Conservation (phyloP, 345 rosid genomes). For the Gynandropsis gynandra region DNA sequence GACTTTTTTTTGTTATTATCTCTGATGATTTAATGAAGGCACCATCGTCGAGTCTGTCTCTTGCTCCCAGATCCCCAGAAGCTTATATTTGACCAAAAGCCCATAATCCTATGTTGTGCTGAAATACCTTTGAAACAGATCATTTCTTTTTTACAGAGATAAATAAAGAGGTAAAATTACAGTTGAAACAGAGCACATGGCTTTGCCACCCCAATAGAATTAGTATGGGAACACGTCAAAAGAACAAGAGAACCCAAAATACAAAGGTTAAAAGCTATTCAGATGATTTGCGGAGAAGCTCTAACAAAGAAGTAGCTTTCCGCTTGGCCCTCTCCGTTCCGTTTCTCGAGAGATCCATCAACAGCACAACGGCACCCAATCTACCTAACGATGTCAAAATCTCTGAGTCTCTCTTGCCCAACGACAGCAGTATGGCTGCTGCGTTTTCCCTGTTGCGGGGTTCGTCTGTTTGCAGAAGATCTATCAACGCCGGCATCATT, state of each 20-base stretch:
- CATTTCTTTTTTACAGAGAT: neutral
- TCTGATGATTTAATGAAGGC: too few species aligned
- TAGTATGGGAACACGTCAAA: conserved; percentile 1
- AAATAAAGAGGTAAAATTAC: too few species aligned
- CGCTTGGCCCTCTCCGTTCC: conserved; percentile 93
- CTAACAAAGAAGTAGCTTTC: conserved; percentile 72
- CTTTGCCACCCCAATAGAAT: neutral
- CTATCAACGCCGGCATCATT: conserved; percentile 55
- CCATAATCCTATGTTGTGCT: too few species aligned
- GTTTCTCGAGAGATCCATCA: conserved; percentile 63
- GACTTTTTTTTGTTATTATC: too few species aligned
- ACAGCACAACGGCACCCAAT: conserved; percentile 76
- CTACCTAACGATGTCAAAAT: conserved; percentile 54
- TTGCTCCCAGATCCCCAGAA: too few species aligned
- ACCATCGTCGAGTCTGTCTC: too few species aligned
- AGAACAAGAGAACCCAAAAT: neutral
- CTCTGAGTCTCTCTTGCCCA: conserved; percentile 81
- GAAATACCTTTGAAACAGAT: too few species aligned
- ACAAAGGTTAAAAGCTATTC: conserved; percentile 20
- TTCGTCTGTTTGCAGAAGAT: conserved; percentile 49
- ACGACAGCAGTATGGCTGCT: conserved; percentile 63
- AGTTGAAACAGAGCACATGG: too few species aligned
- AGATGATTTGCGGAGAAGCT: conserved; percentile 46
- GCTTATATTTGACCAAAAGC: too few species aligned
- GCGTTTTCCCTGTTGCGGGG: conserved; percentile 83